Evolutionary conservation across 73 alveolate species (phyloP).

Genomic region (Symbiodinium natans): DNA sequence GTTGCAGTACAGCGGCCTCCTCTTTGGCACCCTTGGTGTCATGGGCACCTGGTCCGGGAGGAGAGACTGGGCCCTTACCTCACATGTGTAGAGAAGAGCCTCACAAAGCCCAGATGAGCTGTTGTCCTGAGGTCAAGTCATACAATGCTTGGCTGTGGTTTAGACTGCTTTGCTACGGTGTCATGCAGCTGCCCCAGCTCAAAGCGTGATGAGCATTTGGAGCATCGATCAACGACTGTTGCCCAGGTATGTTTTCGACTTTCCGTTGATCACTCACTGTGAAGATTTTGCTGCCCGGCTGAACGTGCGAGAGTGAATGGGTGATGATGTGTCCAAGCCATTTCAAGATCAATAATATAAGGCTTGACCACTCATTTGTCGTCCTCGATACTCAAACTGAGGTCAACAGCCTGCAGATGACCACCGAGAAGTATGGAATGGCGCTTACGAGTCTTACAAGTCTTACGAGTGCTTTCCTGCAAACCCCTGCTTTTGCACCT

Average conservation of each 20-base stretch:
- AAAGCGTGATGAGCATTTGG: neutral
- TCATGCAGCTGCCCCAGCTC: slow-evolving; percentile 15
- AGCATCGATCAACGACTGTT: neutral
- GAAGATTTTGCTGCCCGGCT: slow-evolving; percentile 39
- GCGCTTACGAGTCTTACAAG: neutral
- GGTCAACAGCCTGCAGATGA: slow-evolving; percentile 60
- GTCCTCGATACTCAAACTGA: neutral
- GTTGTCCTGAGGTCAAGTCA: slow-evolving; percentile 35
- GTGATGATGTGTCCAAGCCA: neutral
- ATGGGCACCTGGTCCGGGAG: slow-evolving; percentile 87
- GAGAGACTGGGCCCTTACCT: slow-evolving; percentile 66
- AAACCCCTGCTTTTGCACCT: neutral
- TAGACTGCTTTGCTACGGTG: slow-evolving; percentile 84
- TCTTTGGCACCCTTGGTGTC: slow-evolving; percentile 71
- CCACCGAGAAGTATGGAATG: slow-evolving; percentile 81
- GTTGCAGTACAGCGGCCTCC: slow-evolving; percentile 73
- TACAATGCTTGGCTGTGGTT: slow-evolving; percentile 82
- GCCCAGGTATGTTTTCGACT: slow-evolving; percentile 49
- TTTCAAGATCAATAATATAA: neutral
- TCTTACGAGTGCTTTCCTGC: neutral
- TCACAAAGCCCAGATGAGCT: neutral
- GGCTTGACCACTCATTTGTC: neutral
- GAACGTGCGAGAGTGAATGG: neutral
- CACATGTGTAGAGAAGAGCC: neutral
- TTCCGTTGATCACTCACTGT: slow-evolving; percentile 66